A percentile compares a stretch with the other conserved stretches of the same genome.
Conservation (phyloP, 768 basidiomycete species). For the Cystobasidium ongulense region DNA sequence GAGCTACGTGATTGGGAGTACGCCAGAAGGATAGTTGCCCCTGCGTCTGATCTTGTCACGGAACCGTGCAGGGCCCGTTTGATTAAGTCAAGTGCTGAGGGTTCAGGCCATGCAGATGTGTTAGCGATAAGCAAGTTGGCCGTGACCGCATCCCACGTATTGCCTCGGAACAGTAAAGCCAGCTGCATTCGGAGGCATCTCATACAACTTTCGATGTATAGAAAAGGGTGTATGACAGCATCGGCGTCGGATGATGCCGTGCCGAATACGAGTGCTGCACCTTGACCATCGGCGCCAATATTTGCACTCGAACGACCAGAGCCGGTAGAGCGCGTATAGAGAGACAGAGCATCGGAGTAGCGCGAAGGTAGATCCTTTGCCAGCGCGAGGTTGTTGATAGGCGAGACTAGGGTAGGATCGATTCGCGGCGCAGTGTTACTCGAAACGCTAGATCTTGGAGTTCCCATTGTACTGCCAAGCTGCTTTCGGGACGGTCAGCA, state of each 20-base stretch:
- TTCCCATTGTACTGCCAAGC: not conserved
- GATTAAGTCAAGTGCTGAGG: not conserved
- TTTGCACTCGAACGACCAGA: not conserved
- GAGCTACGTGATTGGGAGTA: not conserved
- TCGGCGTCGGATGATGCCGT: constrained; percentile 49
- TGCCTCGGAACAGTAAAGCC: constrained; percentile 47
- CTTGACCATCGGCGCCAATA: not conserved
- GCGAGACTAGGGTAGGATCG: not conserved
- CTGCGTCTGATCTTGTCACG: not conserved
- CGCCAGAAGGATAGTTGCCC: not conserved
- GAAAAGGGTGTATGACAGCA: constrained; percentile 58
- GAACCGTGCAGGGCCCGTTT: not conserved
- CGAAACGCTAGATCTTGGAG: constrained; percentile 1
- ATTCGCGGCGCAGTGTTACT: not conserved
- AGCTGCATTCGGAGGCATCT: constrained; percentile 68
- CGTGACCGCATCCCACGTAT: not conserved
- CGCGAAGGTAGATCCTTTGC: constrained; percentile 37
- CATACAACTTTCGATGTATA: constrained; percentile 61
- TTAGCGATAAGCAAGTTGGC: not conserved
- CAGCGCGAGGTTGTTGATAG: not conserved
- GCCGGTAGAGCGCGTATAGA: constrained; percentile 23
- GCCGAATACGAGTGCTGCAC: not conserved
- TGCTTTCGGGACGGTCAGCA: not conserved
- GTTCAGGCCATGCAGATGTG: constrained; percentile 4
- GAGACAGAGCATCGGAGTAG: constrained; percentile 33